Conservation (phyloP, 2,329 filamentous ascomycete species). For the Fusarium poae region DNA sequence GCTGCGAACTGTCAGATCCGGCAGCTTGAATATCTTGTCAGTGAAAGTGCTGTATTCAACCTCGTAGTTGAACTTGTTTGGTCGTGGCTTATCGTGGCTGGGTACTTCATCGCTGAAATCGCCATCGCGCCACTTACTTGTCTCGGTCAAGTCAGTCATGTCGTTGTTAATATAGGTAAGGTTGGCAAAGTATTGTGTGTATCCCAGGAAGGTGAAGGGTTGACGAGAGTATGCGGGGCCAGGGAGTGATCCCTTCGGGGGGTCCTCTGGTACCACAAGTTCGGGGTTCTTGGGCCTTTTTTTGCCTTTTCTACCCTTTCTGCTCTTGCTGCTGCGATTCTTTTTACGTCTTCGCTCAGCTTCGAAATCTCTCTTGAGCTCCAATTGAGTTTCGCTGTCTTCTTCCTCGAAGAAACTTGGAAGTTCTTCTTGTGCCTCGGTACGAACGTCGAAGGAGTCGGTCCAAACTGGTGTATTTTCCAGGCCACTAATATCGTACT, state of each 20-base stretch:
- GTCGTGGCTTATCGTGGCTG: slow-evolving; percentile 65
- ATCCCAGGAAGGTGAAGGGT: slow-evolving; percentile 80
- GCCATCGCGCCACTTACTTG: slow-evolving; percentile 72
- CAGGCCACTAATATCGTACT: slow-evolving; percentile 90
- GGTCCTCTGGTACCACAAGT: slow-evolving; percentile 76
- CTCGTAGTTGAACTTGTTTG: slow-evolving; percentile 77
- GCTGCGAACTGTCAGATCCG: slow-evolving; percentile 86
- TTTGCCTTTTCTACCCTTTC: slow-evolving; percentile 56
- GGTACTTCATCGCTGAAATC: slow-evolving; percentile 71
- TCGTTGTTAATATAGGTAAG: slow-evolving; percentile 90
- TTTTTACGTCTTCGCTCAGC: slow-evolving; percentile 54
- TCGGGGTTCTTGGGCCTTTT: slow-evolving; percentile 70
- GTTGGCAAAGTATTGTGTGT: slow-evolving; percentile 94
- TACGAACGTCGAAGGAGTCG: slow-evolving; percentile 49
- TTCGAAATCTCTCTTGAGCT: slow-evolving; percentile 49
- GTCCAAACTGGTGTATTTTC: slow-evolving; percentile 67
- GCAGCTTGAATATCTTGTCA: slow-evolving; percentile 79
- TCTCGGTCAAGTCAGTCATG: slow-evolving; percentile 55
- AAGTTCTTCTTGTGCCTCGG: slow-evolving; percentile 15
- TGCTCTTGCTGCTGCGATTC: slow-evolving; percentile 49
- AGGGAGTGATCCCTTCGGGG: slow-evolving; percentile 78
- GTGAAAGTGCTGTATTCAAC: slow-evolving; percentile 88
- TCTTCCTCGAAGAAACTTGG: slow-evolving; percentile 49
- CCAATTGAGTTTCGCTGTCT: slow-evolving; percentile 37
- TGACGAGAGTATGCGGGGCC: slow-evolving; percentile 94